A percentile compares a stretch with the other conserved stretches of the same genome.
phyloP scores from a whole-genome alignment of 2,329 filamentous ascomycete species.

The Trichoderma polysporum region DNA sequence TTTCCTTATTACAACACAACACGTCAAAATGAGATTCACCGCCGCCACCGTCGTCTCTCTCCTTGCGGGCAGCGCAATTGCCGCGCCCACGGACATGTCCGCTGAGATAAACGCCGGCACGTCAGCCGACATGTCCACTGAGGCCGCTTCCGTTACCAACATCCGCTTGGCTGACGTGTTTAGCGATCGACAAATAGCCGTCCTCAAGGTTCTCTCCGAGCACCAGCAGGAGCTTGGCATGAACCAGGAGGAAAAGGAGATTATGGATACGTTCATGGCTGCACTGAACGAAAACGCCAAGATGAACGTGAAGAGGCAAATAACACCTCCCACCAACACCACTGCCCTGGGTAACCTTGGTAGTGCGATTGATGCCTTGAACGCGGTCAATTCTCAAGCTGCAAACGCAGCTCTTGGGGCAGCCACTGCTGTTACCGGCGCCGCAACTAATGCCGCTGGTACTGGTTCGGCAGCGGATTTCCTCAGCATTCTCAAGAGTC shows the following conservation, averaged over 20 bases:
- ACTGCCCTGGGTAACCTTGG: background rate
- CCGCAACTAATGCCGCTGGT: background rate
- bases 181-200: slow-evolving; percentile 6
- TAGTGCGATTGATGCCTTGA: background rate
- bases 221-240: slow-evolving; percentile 4
- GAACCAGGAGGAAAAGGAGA: background rate
- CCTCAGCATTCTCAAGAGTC: background rate
- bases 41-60: background rate
- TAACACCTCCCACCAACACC: background rate
- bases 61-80: slow-evolving; percentile 8
- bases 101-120: background rate
- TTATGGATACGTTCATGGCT: slow-evolving; percentile 3
- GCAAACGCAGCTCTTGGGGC: background rate
- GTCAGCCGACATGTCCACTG: background rate
- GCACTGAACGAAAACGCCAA: background rate
- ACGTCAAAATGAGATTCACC: slow-evolving; percentile 1
- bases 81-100: background rate
- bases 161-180: background rate
- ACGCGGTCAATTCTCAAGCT: background rate
- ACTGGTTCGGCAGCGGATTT: background rate
- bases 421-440: background rate
- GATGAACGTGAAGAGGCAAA: background rate
- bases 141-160: background rate
- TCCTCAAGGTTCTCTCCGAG: slow-evolving; percentile 8
- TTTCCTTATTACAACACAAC: background rate